These are phyloP conservation scores for Pinus albicaulis DNA, from an alignment of 75 land plant genomes.

Conservation along the genomic window DNA sequence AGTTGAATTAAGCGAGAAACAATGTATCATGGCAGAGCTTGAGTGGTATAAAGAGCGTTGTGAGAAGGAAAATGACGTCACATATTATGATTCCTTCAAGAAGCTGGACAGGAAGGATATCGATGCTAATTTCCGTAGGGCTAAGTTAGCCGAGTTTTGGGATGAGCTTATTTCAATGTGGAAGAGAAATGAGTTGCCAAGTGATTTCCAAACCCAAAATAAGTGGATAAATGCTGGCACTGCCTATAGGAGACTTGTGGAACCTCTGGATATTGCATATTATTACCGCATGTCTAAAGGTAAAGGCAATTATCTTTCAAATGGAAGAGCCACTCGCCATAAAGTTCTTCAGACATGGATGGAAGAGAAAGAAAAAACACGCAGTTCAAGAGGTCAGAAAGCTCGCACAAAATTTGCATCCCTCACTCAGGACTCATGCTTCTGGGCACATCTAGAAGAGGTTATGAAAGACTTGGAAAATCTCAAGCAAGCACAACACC, in stretches of 20 bases:
- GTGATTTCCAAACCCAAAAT: slow-evolving; percentile 7
- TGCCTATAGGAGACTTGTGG: slow-evolving; percentile 12
- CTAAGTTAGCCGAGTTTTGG: not conserved
- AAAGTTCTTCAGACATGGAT: slow-evolving; percentile 7
- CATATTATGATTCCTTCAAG: slow-evolving; percentile 8
- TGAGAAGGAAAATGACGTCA: not conserved
- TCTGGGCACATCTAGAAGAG: slow-evolving; percentile 7
- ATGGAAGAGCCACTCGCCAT: slow-evolving; percentile 5
- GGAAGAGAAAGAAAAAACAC: slow-evolving; percentile 5
- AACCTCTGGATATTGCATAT: slow-evolving; percentile 17
- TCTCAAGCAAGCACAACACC: not conserved
- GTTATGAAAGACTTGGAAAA: not conserved
- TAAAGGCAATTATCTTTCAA: not conserved
- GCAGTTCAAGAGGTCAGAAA: not conserved
- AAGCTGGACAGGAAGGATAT: not conserved
- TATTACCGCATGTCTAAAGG: not conserved
- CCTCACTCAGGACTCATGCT: not conserved
- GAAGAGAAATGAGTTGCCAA: slow-evolving; percentile 2
- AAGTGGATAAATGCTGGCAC: slow-evolving; percentile 18
- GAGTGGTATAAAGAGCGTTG: slow-evolving; percentile 4
- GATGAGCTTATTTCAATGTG: slow-evolving; percentile 9
- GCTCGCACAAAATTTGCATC: not conserved
- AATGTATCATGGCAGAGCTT: not conserved
- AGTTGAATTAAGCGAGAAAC: not conserved
- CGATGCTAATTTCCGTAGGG: not conserved